phyloP scores from a whole-genome alignment of 78 protist species.

The Dictyostelium purpureum region DNA sequence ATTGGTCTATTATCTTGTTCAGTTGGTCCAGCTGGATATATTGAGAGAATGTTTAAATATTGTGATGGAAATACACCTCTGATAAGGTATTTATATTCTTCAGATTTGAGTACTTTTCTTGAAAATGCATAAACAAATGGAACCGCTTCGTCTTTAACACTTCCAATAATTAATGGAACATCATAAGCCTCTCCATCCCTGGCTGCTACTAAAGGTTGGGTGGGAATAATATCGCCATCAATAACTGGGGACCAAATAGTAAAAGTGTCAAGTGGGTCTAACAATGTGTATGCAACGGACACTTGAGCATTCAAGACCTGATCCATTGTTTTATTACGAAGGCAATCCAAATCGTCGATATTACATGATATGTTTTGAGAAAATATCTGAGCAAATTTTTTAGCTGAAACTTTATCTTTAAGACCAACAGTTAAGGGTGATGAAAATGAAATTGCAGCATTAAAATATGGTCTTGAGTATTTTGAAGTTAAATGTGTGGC shows the following conservation, averaged over 20 bases:
- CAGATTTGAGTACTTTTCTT: not conserved
- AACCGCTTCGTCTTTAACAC: constrained; percentile 3
- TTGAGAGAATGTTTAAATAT: constrained; percentile 16
- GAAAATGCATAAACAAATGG: constrained; percentile 3
- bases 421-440: not conserved
- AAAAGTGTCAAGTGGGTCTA: not conserved
- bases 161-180: constrained; percentile 55
- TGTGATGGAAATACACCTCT: not conserved
- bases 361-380: constrained; percentile 28
- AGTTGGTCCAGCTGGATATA: not conserved
- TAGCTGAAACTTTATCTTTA: not conserved
- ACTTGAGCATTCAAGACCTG: constrained; percentile 28
- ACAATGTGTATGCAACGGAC: not conserved
- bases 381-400: not conserved
- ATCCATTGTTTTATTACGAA: not conserved
- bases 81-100: not conserved
- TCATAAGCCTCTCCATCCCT: constrained; percentile 3
- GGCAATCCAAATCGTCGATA: not conserved
- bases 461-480: constrained; percentile 48
- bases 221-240: not conserved
- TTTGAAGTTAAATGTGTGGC: constrained; percentile 56
- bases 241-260: constrained; percentile 48
- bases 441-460: constrained; percentile 35
- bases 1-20: constrained; percentile 27
- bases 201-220: constrained; percentile 28